phyloP scores from a whole-genome alignment of 306 rosid genomes.

The Morella rubra region DNA sequence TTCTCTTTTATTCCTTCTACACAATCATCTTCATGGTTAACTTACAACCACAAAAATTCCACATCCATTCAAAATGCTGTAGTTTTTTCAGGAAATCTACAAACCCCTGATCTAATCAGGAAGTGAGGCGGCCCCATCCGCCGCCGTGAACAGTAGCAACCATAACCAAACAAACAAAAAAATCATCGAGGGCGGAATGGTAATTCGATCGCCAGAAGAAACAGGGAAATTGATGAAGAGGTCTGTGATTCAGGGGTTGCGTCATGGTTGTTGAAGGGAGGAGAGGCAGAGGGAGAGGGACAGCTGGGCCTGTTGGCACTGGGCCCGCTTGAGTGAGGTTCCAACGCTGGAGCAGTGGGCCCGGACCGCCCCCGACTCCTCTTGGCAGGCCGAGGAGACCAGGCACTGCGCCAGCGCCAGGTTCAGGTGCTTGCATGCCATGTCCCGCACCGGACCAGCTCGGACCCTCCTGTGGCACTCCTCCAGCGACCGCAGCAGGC shows the following conservation, averaged over 20 bases:
- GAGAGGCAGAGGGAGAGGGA: constrained; percentile 58
- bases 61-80: too few species aligned
- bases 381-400: constrained; percentile 44
- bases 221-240: too few species aligned
- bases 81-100: too few species aligned
- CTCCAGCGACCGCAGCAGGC: constrained; percentile 44
- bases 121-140: too few species aligned
- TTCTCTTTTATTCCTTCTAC: too few species aligned
- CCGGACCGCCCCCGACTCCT: constrained; percentile 53
- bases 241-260: not conserved
- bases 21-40: too few species aligned
- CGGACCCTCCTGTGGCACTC: constrained; percentile 63
- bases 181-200: too few species aligned
- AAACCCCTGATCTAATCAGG: too few species aligned
- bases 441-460: constrained; percentile 36
- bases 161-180: too few species aligned
- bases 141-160: too few species aligned
- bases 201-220: too few species aligned
- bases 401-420: constrained; percentile 52
- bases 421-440: constrained; percentile 58
- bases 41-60: too few species aligned
- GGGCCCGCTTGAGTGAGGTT: constrained; percentile 57
- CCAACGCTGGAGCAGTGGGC: constrained; percentile 55
- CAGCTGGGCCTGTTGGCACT: constrained; percentile 64
- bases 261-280: constrained; percentile 31